Base-by-base conservation (phyloP, 768 basidiomycete species). In the Podaxis sp. region DNA sequence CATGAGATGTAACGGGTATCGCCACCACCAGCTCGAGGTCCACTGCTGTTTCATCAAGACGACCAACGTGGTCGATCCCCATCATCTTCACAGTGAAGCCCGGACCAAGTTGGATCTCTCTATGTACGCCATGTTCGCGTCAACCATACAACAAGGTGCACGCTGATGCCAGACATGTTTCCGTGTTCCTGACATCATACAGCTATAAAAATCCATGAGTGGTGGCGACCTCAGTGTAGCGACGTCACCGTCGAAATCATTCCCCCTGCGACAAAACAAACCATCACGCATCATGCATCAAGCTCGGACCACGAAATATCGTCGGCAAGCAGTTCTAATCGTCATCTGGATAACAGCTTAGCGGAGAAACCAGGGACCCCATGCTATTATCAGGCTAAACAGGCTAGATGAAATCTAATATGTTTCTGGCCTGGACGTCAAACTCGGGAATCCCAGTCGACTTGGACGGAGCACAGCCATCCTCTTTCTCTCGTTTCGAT, bases 401-500 rank as follows among this genome's bases (percentile, higher is more conserved):
- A 46, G 24, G 40, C 19, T 22, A 38, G 15, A n/a, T 19, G 7
- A 36, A 39, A 56, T 39, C 13, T 38, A 19, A 46, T 46, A 49
- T 59, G 28, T 59, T 46, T 49, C 22, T 46, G n/a, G 28, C 4
- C 33, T 44, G 7, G 26, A 44, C 28, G 46, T 49, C 46, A 59
- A 36, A 59, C 46, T 33, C 33, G 33, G 49, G 46, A 17, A 48
- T 48, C 30, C 46, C 13, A 24, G 36, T 42, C 39, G 30, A 22
- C n/a, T 55, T 36, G 38, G 38, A n/a, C 24, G 19, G 22, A 13
- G 33, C 48, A 52, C 24, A 59, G 36, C 36, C 58, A 52, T 26
- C 9, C n/a, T n/a, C 17, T 11, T 42, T 42, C 40, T 42, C 48
- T 51, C n/a, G 48, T 59, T 36, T 59, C 33, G 48, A 59, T 59